These are phyloP conservation scores for Globisporangium paroecandrum DNA, from an alignment of 352 stramenopile genomes.

Conservation along the genomic window DNA sequence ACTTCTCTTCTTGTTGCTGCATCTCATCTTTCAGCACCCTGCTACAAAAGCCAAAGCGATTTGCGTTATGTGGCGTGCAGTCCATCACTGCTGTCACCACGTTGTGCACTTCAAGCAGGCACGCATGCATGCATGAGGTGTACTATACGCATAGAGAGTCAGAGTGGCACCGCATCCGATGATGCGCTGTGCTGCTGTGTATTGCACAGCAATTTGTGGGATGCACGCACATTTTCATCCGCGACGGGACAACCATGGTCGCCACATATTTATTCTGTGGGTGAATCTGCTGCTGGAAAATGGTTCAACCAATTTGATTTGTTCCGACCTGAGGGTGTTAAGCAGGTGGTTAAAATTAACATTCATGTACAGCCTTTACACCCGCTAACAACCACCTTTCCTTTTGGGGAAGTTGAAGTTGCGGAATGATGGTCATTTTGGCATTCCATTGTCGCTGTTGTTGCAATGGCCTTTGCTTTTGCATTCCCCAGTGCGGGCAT, in stretches of 20 bases:
- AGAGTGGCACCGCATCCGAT: background rate
- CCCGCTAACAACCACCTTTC: constrained; percentile 1
- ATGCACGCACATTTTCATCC: background rate
- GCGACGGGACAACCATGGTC: background rate
- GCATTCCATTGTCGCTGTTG: background rate
- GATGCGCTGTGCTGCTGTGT: background rate
- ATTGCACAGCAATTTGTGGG: background rate
- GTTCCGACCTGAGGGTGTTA: background rate
- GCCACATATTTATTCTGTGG: background rate
- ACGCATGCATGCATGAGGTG: background rate
- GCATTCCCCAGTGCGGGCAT: background rate
- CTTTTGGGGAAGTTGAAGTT: constrained; percentile 11
- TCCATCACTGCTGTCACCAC: background rate
- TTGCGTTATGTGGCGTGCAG: background rate
- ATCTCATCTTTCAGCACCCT: too few species aligned
- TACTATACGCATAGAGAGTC: background rate
- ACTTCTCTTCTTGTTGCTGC: too few species aligned
- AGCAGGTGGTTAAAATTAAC: background rate
- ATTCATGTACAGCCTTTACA: background rate
- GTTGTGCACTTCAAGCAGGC: background rate
- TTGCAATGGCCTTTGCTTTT: background rate
- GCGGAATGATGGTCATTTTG: constrained; percentile 1
- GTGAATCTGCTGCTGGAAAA: background rate
- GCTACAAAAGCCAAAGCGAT: background rate
- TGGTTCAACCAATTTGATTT: background rate